Evolutionary conservation across 176 grass and related monocot species (phyloP).

Genomic region (Aegilops umbellulata): DNA sequence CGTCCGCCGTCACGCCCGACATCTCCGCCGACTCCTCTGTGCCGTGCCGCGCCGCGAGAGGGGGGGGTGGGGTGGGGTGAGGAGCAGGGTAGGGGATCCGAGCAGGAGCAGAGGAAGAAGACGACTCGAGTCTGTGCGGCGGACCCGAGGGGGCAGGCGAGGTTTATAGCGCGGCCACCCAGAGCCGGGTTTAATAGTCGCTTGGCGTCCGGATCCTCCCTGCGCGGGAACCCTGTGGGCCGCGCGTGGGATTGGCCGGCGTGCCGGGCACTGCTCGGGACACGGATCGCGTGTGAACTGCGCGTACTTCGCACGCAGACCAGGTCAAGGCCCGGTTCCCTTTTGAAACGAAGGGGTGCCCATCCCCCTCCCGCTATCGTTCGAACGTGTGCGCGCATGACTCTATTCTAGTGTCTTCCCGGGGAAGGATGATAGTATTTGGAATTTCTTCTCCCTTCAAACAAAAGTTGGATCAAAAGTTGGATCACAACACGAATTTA

Average conservation of each 20-base stretch:
- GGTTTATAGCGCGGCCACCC: conserved; percentile 6
- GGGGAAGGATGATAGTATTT: too few relatives aligned
- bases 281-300: neutral
- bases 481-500: too few relatives aligned
- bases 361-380: too few relatives aligned
- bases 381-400: too few relatives aligned
- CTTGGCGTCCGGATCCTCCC: neutral
- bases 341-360: neutral
- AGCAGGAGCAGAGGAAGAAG: neutral
- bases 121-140: neutral
- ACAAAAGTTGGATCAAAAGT: too few relatives aligned
- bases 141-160: neutral
- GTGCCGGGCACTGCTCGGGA: neutral
- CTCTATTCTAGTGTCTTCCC: too few relatives aligned
- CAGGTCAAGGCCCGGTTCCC: neutral
- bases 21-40: neutral
- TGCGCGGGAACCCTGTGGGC: neutral
- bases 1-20: conserved; percentile 3
- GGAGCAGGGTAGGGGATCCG: too few relatives aligned
- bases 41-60: neutral
- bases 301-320: conserved; percentile 8
- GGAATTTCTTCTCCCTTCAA: too few relatives aligned
- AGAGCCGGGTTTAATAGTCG: neutral
- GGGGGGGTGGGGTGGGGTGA: too few relatives aligned
- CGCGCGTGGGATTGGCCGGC: neutral